phyloP scores from a whole-genome alignment of 1,284 basidiomycete species.

The Paramarasmius palmivorus region DNA sequence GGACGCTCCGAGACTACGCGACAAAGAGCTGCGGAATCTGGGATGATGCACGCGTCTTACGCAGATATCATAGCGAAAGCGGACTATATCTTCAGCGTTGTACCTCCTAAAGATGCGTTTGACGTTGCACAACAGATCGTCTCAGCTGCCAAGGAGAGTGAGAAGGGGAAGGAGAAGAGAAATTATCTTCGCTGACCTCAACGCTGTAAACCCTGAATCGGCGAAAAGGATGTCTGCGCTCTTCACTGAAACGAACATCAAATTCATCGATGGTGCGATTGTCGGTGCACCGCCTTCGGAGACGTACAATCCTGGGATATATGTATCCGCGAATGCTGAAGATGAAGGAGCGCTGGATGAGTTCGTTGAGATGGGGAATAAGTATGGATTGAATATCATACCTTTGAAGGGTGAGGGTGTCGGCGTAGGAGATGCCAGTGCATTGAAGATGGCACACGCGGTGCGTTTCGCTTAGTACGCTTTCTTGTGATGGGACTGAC shows the following conservation, averaged over 20 bases:
- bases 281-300: slow-evolving; percentile 45
- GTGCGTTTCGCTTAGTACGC: slow-evolving; percentile 28
- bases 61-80: slow-evolving; percentile 36
- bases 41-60: slow-evolving; percentile 43
- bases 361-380: slow-evolving; percentile 32
- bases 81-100: slow-evolving; percentile 45
- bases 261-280: slow-evolving; percentile 48
- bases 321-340: slow-evolving; percentile 37
- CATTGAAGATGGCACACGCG: slow-evolving; percentile 52
- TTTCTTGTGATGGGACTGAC: background rate
- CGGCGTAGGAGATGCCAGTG: slow-evolving; percentile 49
- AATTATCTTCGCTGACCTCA: slow-evolving; percentile 45
- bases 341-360: slow-evolving; percentile 34
- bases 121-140: slow-evolving; percentile 34
- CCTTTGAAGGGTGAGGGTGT: slow-evolving; percentile 40
- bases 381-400: slow-evolving; percentile 41
- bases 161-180: too few species aligned
- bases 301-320: slow-evolving; percentile 45
- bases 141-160: slow-evolving; percentile 15
- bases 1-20: slow-evolving; percentile 43
- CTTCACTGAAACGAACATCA: slow-evolving; percentile 37
- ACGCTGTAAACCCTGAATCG: slow-evolving; percentile 46
- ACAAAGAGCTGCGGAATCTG: slow-evolving; percentile 40
- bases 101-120: slow-evolving; percentile 47
- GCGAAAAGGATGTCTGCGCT: slow-evolving; percentile 39